Percentiles rank a stretch among this genome's conserved stretches.
phyloP scores from a whole-genome alignment of 2,329 filamentous ascomycete species.

The Nothomitra cinnamomea region DNA sequence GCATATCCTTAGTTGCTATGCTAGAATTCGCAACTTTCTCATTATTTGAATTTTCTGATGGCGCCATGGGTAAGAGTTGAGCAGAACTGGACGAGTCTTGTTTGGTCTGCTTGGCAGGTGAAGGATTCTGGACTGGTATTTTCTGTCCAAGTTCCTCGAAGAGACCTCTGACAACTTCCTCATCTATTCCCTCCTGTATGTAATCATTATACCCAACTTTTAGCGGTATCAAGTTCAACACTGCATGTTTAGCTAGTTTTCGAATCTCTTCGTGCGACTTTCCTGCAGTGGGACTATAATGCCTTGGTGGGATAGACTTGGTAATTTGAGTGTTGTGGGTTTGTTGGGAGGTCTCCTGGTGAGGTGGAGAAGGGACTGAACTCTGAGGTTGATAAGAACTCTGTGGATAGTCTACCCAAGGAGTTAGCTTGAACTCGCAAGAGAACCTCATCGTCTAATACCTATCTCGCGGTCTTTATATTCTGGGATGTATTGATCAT shows the following conservation, averaged over 20 bases:
- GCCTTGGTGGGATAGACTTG: not conserved
- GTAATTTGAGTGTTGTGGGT: not conserved
- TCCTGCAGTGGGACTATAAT: constrained; percentile 9
- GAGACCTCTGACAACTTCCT: constrained; percentile 40
- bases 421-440: not conserved
- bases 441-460: not conserved
- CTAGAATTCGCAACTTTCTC: no score
- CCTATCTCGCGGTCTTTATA: not conserved
- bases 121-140: constrained; percentile 11
- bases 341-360: not conserved
- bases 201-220: constrained; percentile 61
- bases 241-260: constrained; percentile 43
- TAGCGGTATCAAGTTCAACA: constrained; percentile 44
- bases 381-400: not conserved
- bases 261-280: constrained; percentile 23
- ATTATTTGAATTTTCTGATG: no score
- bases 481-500: not conserved
- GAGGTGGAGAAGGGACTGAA: constrained; percentile 13
- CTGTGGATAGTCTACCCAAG: not conserved
- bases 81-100: no score
- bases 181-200: constrained; percentile 54
- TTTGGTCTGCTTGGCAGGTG: not conserved
- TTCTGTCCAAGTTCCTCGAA: constrained; percentile 52
- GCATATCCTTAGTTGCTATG: no score
- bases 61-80: no score